These are phyloP conservation scores for Nemania sp. DNA, from an alignment of 2,329 filamentous ascomycete species.

Conservation along the genomic window DNA sequence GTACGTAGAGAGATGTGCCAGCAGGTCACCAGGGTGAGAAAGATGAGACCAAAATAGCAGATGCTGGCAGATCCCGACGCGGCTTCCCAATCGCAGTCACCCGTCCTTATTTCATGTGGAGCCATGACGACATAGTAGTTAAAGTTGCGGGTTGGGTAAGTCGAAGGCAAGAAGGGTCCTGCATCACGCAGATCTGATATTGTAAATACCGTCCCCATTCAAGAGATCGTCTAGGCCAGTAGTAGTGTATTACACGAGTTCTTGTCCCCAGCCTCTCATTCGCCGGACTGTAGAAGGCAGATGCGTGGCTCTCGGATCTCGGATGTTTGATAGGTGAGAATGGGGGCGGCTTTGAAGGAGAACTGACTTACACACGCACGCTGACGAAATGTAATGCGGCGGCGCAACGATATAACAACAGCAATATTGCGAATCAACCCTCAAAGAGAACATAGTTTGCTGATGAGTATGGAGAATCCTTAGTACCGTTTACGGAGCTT, in stretches of 20 bases:
- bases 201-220: not conserved
- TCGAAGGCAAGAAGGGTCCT: conserved; percentile 25
- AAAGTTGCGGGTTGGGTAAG: conserved; percentile 22
- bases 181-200: conserved; percentile 20
- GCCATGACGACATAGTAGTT: conserved; percentile 23
- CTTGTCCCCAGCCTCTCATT: not conserved
- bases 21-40: not conserved
- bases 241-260: not conserved
- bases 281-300: not conserved
- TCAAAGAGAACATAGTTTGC: no score
- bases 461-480: no score
- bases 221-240: conserved; percentile 18
- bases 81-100: conserved; percentile 11
- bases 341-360: no score
- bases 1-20: not conserved
- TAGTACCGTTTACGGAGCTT: no score
- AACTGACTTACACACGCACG: no score
- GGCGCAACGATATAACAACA: no score
- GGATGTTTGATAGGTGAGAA: no score
- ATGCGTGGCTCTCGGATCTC: no score
- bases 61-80: not conserved
- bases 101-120: not conserved
- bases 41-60: conserved; percentile 6
- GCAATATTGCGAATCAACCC: no score
- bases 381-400: no score